phyloP scores from a whole-genome alignment of 2,329 filamentous ascomycete genomes.

The Harringtonia aguacate region DNA sequence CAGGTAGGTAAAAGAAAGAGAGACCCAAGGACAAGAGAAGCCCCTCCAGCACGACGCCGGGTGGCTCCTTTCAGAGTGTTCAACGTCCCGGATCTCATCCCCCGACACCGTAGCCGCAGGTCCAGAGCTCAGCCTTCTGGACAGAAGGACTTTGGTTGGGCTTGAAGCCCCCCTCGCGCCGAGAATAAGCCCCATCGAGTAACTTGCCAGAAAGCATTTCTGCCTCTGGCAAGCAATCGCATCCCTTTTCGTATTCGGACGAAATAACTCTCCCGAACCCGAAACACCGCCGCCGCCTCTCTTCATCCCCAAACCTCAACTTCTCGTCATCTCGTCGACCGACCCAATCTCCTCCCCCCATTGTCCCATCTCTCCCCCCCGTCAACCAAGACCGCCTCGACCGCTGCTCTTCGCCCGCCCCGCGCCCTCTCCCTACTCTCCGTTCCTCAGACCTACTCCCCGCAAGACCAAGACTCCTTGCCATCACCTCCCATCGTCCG shows the following conservation, averaged over 20 bases:
- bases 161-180: conserved; percentile 72
- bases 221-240: conserved; percentile 67
- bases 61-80: conserved; percentile 9
- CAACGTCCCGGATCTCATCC: conserved; percentile 5
- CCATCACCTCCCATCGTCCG: conserved; percentile 3
- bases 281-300: conserved; percentile 13
- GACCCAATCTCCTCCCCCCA: neutral
- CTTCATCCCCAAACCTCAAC: too few relatives aligned
- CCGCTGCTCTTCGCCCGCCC: neutral
- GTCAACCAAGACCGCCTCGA: neutral
- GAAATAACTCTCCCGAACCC: conserved; percentile 55
- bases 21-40: neutral
- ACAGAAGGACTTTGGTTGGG: conserved; percentile 1
- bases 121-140: conserved; percentile 18
- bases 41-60: neutral
- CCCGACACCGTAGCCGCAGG: conserved; percentile 20
- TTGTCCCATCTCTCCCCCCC: conserved; percentile 22
- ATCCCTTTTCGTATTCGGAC: conserved; percentile 94
- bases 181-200: conserved; percentile 99
- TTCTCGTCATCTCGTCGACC: too few relatives aligned
- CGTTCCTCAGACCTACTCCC: conserved; percentile 2
- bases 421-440: conserved; percentile 9
- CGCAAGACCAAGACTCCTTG: neutral
- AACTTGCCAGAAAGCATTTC: conserved; percentile 45
- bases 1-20: neutral